Evolutionary conservation across 1,284 basidiomycete species (phyloP).

Genomic region (Pseudozyma sp.): DNA sequence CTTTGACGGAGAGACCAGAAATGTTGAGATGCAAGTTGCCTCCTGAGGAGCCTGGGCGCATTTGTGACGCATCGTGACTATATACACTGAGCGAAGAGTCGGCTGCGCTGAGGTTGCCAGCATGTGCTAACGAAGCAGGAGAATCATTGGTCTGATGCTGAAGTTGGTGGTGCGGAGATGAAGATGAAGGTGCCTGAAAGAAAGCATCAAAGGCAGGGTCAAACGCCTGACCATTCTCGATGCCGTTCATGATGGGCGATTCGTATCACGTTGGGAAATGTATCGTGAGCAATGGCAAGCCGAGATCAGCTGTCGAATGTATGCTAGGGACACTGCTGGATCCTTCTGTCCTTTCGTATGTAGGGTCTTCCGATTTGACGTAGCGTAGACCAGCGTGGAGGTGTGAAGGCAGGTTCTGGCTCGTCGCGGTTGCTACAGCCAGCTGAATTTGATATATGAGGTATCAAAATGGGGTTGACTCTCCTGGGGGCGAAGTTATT

Average conservation of each 20-base stretch:
- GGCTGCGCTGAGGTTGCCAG: conserved; percentile 10
- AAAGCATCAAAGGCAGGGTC: conserved; percentile 47
- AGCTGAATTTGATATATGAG: no score
- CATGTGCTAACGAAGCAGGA: conserved; percentile 9
- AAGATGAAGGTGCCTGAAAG: conserved; percentile 39
- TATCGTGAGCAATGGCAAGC: no score
- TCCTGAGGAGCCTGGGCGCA: conserved; percentile 37
- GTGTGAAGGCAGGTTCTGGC: no score
- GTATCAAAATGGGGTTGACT: no score
- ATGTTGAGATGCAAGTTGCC: conserved; percentile 51
- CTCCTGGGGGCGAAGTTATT: no score
- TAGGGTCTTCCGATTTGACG: no score
- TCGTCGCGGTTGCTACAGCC: no score
- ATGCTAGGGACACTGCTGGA: no score
- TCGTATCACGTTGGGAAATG: background rate
- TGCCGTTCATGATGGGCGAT: conserved; percentile 42
- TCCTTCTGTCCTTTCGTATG: no score
- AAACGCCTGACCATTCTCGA: conserved; percentile 44
- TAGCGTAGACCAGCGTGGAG: no score
- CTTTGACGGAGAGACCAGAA: conserved; percentile 42
- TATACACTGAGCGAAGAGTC: conserved; percentile 22
- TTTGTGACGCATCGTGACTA: conserved; percentile 10
- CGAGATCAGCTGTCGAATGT: no score
- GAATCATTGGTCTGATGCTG: conserved; percentile 26
- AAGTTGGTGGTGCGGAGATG: conserved; percentile 23